Evolutionary conservation across 257 asterid species (phyloP).

Genomic region (Schizonepeta tenuifolia): DNA sequence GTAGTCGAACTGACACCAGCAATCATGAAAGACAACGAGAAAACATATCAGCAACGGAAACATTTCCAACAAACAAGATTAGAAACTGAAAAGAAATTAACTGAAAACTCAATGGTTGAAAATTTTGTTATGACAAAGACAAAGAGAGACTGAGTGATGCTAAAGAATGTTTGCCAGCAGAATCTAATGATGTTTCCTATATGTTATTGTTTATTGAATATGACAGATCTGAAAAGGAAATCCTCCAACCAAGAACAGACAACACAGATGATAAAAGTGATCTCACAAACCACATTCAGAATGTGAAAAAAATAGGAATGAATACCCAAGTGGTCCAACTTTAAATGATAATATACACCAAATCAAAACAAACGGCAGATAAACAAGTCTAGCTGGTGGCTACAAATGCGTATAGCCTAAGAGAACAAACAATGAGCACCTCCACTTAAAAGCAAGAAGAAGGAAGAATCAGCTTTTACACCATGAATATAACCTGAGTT

Average conservation of each 20-base stretch:
- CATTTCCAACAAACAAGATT: slow-evolving; percentile 7
- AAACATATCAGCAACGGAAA: not conserved
- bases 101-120: slow-evolving; percentile 8
- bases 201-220: slow-evolving; percentile 12
- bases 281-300: slow-evolving; percentile 10
- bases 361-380: slow-evolving; percentile 2
- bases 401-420: not conserved
- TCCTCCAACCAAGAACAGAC: not conserved
- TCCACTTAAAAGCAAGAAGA: slow-evolving; percentile 18
- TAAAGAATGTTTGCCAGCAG: slow-evolving; percentile 19
- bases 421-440: slow-evolving; percentile 3
- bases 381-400: slow-evolving; percentile 7
- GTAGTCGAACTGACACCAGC: slow-evolving; percentile 65
- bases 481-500: slow-evolving; percentile 12
- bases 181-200: slow-evolving; percentile 14
- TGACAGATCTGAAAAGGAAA: slow-evolving; percentile 10
- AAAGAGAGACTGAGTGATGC: not conserved
- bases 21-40: slow-evolving; percentile 20
- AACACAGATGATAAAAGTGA: slow-evolving; percentile 10
- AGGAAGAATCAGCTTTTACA: slow-evolving; percentile 31
- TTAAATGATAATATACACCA: not conserved
- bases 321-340: not conserved
- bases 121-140: slow-evolving; percentile 1
- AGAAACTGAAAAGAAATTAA: slow-evolving; percentile 11
- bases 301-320: not conserved